These are phyloP conservation scores for Albophoma yamanashiensis DNA, from an alignment of 2,329 filamentous ascomycete species.

Conservation along the genomic window DNA sequence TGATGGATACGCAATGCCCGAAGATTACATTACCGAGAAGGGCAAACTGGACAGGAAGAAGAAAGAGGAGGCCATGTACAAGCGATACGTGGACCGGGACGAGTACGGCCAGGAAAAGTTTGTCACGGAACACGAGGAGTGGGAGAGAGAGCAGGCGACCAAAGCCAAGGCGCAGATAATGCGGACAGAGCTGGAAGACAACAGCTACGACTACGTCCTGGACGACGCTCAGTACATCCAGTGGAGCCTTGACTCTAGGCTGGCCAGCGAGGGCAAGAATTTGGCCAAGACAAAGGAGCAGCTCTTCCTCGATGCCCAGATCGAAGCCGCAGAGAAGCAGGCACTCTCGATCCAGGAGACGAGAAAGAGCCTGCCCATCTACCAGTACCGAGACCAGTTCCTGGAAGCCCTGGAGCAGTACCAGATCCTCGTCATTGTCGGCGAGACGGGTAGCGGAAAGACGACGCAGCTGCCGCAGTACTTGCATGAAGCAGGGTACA, in stretches of 20 bases:
- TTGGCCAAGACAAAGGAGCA: constrained; percentile 61
- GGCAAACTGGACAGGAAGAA: constrained; percentile 79
- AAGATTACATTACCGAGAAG: constrained; percentile 91
- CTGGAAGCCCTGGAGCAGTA: constrained; percentile 77
- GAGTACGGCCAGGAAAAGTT: constrained; percentile 82
- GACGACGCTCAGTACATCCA: constrained; percentile 83
- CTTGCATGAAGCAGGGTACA: constrained; percentile 82
- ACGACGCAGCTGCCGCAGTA: constrained; percentile 94
- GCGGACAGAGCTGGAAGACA: constrained; percentile 61
- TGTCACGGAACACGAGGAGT: constrained; percentile 89
- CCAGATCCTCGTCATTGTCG: constrained; percentile 84
- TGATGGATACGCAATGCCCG: constrained; percentile 86
- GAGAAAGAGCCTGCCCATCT: constrained; percentile 82
- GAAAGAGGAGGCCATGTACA: constrained; percentile 84
- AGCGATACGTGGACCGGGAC: constrained; percentile 78
- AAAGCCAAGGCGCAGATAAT: constrained; percentile 83
- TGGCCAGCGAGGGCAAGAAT: constrained; percentile 60
- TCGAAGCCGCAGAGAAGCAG: constrained; percentile 82
- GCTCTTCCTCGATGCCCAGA: constrained; percentile 63
- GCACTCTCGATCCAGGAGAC: constrained; percentile 85
- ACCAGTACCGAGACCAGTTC: constrained; percentile 75
- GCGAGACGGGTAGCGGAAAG: constrained; percentile 91
- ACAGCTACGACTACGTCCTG: constrained; percentile 88
- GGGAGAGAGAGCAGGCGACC: constrained; percentile 81
- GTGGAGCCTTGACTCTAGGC: constrained; percentile 64